Evolutionary conservation across 352 stramenopile genomes (phyloP), one percentile per base, ranked within the genome.

Genomic region (Elongisporangium undulatum): DNA sequence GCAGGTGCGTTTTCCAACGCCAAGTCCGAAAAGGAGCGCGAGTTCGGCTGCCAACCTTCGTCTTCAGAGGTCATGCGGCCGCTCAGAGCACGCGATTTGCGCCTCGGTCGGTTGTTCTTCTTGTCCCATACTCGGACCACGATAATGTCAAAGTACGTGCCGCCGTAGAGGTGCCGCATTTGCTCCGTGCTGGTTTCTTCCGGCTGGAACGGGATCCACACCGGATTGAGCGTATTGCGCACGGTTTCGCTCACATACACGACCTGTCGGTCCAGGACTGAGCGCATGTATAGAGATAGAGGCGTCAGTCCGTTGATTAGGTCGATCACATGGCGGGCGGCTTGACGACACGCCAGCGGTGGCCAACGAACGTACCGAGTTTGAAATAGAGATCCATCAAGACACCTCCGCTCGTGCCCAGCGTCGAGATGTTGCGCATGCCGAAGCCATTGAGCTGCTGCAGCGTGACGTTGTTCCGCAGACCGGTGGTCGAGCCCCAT

Each of bases 351-450:
- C 15, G 21, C 6, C 29, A 1, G 29, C n/a, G n/a, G n/a, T n/a
- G n/a, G n/a, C 17, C 17, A 49, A 21, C 49, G 9, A 9, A 74
- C 68, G 48, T 63, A 91, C 81, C 82, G 55, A 90, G 65, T 62
- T 85, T 87, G 58, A 90, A 92, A 67, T 88, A 92, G 16, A 92
- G 75, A 59, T 83, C 78, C 57, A 92, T 71, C 53, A 92, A 70
- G 23, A 50, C 56, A 56, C 79, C 77, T 34, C 62, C 64, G 59
- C 54, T 57, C 3, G 70, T 75, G 55, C 80, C 79, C 16, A 73
- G 59, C 19, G 86, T 63, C n/a, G 81, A 74, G 24, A 93, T 53
- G 63, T 91, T 93, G 62, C 83, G 83, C 83, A 93, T 87, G 58
- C 79, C 77, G 58, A 93, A 89, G 56, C 75, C 74, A 20, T 68